Conservation (phyloP, 371 early-diverging fungal species). For the Lichtheimia ornata region DNA sequence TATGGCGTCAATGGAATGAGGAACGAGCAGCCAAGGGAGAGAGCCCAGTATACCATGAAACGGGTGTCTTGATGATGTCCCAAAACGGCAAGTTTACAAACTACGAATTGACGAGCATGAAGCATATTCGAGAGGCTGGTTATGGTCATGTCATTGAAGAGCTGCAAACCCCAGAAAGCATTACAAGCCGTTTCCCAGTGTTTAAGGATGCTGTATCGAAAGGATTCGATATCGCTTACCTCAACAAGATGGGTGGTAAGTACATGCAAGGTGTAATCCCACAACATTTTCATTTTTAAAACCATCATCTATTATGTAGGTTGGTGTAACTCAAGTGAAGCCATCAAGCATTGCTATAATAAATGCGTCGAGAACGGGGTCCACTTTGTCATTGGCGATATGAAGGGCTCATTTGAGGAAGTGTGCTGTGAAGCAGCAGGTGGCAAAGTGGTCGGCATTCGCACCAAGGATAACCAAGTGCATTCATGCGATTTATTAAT, state of each 20-base stretch:
- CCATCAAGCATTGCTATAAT: conserved; percentile 30
- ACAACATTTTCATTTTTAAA: not conserved
- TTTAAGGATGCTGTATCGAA: conserved; percentile 33
- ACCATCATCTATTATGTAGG: conserved; percentile 17
- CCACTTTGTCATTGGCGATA: conserved; percentile 33
- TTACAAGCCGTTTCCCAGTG: conserved; percentile 31
- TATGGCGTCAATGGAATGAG: conserved; percentile 56
- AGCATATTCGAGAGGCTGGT: conserved; percentile 39
- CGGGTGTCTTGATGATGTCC: conserved; percentile 43
- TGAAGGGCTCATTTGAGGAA: conserved; percentile 29
- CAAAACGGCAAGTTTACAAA: conserved; percentile 25
- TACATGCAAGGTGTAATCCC: too few species aligned
- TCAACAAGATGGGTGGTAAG: conserved; percentile 40
- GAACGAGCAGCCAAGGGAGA: conserved; percentile 29
- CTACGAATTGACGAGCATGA: conserved; percentile 31
- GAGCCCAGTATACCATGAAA: conserved; percentile 39
- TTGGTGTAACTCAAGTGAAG: conserved; percentile 41
- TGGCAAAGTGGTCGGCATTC: conserved; percentile 36
- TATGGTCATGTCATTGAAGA: conserved; percentile 37
- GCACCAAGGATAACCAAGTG: conserved; percentile 37
- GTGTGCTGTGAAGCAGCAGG: conserved; percentile 16
- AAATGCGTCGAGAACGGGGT: conserved; percentile 41
- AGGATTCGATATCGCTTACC: conserved; percentile 29
- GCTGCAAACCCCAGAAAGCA: conserved; percentile 20
- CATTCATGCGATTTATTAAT: conserved; percentile 44